Base-by-base conservation (phyloP, 306 rosid species). In the Arachis hypogaea region DNA sequence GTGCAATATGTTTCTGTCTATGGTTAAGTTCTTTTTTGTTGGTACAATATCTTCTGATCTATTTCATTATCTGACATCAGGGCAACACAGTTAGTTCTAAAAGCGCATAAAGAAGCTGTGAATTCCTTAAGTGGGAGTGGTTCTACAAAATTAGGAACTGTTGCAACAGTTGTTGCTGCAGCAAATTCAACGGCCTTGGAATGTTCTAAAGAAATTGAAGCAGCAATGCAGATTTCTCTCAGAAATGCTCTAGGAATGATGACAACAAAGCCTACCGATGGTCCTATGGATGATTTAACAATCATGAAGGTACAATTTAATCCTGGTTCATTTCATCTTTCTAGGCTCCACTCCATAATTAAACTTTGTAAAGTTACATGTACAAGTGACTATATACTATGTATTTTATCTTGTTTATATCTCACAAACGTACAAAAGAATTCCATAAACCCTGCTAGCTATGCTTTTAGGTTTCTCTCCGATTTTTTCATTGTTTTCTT, bases 81-180 rank as follows among this genome's bases (percentile, higher is more conserved):
- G 22, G 98, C 99, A 47, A 88, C 98, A 69, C 98, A 92, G 77
- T 82, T 92, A 88, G 99, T 92, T 63, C 87, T 95, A n/a, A 95
- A 87, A 82, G 99, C 99, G 59, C 99, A 95, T 73, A 92, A 87
- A 77, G 99, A 95, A 82, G 99, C 99, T 67, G 99, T 95, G 64
- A 90, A 88, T 87, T 92, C 98, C 68, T 86, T 92, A 80, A 92
- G 99, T 52, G 99, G 99, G 72, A 88, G 68, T 78, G 97, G 99
- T 62, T 90, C 99, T 66, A 72, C 99, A 55, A 90, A 88, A 84
- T 80, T 95, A 67, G 99, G 99, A 86, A 88, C 96, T 5, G 98
- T 95, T 73, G 99, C 99, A 72, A 73, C 99, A 28, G 99, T 92
- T 55, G 96, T 95, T 73, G 96, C 99, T 82, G 98, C 99, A 68